phyloP scores from a whole-genome alignment of 1,284 basidiomycete species.

The Bjerkandera adusta region DNA sequence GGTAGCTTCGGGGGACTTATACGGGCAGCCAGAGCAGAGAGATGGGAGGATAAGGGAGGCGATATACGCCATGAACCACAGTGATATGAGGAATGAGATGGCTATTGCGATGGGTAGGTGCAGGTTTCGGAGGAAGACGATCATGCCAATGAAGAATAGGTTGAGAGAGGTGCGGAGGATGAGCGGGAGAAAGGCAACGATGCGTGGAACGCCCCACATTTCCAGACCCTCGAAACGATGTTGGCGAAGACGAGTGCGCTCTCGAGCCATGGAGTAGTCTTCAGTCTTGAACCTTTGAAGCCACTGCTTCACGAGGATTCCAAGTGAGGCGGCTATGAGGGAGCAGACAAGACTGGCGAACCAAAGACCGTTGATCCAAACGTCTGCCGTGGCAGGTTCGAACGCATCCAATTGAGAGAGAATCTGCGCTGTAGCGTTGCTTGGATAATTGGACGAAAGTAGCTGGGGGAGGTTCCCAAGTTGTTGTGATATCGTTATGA shows the following conservation, averaged over 20 bases:
- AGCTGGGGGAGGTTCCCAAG: not conserved
- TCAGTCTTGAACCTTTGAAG: slow-evolving; percentile 8
- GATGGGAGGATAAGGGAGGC: not conserved
- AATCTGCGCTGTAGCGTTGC: not conserved
- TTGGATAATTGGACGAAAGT: not conserved
- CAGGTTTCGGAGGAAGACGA: slow-evolving; percentile 7
- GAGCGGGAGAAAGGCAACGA: slow-evolving; percentile 27
- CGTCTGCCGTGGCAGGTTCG: not conserved
- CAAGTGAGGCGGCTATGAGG: slow-evolving; percentile 15
- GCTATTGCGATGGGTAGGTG: not conserved
- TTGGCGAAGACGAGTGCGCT: slow-evolving; percentile 17
- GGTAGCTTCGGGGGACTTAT: not conserved
- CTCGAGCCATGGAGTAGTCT: slow-evolving; percentile 5
- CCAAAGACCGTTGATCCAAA: slow-evolving; percentile 16
- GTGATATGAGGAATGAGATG: not conserved
- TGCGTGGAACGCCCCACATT: slow-evolving; percentile 26
- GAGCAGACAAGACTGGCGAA: slow-evolving; percentile 17
- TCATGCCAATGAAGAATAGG: slow-evolving; percentile 29
- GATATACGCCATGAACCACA: not conserved
- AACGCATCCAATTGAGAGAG: too few species aligned
- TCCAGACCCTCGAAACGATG: slow-evolving; percentile 25
- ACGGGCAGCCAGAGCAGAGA: not conserved
- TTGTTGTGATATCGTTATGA: slow-evolving; percentile 15
- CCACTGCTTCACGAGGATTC: slow-evolving; percentile 17
- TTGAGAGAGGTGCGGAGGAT: slow-evolving; percentile 28